Percentiles rank a stretch among this genome's conserved stretches.
phyloP scores from a whole-genome alignment of 2,329 filamentous ascomycete genomes.

The Alternaria triticina region DNA sequence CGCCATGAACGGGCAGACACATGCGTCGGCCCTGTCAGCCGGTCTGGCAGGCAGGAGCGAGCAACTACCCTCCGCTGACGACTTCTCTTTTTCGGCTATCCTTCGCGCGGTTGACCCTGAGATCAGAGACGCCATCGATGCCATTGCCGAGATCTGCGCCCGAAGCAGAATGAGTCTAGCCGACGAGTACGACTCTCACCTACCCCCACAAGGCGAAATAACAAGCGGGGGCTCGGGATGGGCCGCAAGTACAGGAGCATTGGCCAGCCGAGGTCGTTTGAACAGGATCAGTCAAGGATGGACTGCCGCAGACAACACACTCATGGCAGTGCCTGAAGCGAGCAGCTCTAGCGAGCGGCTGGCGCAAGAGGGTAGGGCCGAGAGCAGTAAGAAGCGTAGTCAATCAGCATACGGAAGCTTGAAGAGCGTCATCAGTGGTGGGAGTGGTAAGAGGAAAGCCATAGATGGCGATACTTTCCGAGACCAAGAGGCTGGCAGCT shows the following conservation, averaged over 20 bases:
- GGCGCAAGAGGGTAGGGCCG: constrained; percentile 36
- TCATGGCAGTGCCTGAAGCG: constrained; percentile 56
- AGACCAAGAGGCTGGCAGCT: constrained; percentile 22
- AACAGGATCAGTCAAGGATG: constrained; percentile 42
- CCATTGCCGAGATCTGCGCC: constrained; percentile 68
- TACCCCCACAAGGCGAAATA: constrained; percentile 67
- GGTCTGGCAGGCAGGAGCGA: constrained; percentile 36
- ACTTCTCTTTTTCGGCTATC: constrained; percentile 64
- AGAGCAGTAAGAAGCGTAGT: constrained; percentile 38
- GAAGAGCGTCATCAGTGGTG: constrained; percentile 48
- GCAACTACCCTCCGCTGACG: constrained; percentile 55
- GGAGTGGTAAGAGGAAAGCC: constrained; percentile 38
- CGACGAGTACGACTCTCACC: constrained; percentile 67
- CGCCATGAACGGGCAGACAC: constrained; percentile 37
- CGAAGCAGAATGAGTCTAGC: constrained; percentile 66
- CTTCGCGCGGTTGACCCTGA: constrained; percentile 64
- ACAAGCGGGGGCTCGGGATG: constrained; percentile 35
- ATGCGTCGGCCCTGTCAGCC: constrained; percentile 38
- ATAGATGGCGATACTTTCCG: constrained; percentile 28
- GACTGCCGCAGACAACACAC: constrained; percentile 46
- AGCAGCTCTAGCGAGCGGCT: constrained; percentile 54
- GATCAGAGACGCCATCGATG: constrained; percentile 64
- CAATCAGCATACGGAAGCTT: constrained; percentile 48
- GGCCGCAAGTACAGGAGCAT: constrained; percentile 35
- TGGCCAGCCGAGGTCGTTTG: constrained; percentile 41